Percentiles rank a stretch among this genome's conserved stretches.
Conservation (phyloP, 2,329 filamentous ascomycete species). For the Epicoccum sorghinum region DNA sequence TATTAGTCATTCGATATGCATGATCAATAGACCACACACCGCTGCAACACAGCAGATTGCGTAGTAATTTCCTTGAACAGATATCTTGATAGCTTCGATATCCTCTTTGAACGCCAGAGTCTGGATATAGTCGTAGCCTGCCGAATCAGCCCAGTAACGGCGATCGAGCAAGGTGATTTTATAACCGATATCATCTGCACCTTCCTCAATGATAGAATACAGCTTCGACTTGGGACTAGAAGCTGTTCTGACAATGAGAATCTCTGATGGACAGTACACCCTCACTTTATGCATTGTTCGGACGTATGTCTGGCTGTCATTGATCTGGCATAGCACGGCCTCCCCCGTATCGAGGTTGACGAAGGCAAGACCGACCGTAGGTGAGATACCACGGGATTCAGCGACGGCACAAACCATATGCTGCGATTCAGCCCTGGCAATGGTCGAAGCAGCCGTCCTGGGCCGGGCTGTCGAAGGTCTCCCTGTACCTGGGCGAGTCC, state of each 20-base stretch:
- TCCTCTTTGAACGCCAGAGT: conserved; percentile 81
- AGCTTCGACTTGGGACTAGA: conserved; percentile 75
- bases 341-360: conserved; percentile 86
- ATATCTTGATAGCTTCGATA: conserved; percentile 78
- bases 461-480: conserved; percentile 56
- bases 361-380: conserved; percentile 84
- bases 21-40: conserved; percentile 65
- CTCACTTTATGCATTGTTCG: conserved; percentile 85
- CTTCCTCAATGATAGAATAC: conserved; percentile 74
- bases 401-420: conserved; percentile 86
- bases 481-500: conserved; percentile 39
- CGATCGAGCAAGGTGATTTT: conserved; percentile 71
- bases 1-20: conserved; percentile 4
- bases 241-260: conserved; percentile 78
- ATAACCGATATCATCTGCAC: conserved; percentile 65
- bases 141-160: conserved; percentile 80
- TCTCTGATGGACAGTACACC: conserved; percentile 78
- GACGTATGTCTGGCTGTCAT: conserved; percentile 90
- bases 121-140: conserved; percentile 78
- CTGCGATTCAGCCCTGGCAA: conserved; percentile 64
- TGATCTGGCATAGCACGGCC: conserved; percentile 85
- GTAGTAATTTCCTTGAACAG: conserved; percentile 82
- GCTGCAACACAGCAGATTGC: conserved; percentile 85
- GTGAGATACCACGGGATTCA: conserved; percentile 85
- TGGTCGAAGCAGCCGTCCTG: conserved; percentile 62